phyloP scores from a whole-genome alignment of 164 flowering plant species.

The Saururus chinensis region DNA sequence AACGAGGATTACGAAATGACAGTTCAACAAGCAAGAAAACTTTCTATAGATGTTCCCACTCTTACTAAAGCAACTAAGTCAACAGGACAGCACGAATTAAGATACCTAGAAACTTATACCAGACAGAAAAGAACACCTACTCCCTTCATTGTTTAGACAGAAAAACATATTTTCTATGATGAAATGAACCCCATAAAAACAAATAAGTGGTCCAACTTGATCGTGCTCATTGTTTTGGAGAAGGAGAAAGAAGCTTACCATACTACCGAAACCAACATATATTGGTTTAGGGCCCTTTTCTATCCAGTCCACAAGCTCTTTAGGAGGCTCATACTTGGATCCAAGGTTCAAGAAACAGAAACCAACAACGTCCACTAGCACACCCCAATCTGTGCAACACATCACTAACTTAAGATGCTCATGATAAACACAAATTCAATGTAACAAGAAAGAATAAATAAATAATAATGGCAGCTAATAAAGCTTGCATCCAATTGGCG shows the following conservation, averaged over 20 bases:
- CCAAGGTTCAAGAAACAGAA: constrained; percentile 85
- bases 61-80: too few relatives aligned
- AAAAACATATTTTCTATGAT: too few relatives aligned
- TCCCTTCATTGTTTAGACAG: neutral
- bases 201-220: neutral
- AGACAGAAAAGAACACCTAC: too few relatives aligned
- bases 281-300: constrained; percentile 59
- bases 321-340: constrained; percentile 56
- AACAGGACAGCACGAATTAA: too few relatives aligned
- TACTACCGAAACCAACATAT: constrained; percentile 96
- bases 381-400: constrained; percentile 74
- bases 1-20: too few relatives aligned
- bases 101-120: too few relatives aligned
- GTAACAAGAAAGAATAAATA: neutral
- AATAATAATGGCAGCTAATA: neutral
- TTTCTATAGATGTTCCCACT: too few relatives aligned
- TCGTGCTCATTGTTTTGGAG: neutral
- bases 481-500: too few relatives aligned
- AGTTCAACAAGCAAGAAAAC: too few relatives aligned
- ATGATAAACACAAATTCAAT: neutral
- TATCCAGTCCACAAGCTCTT: constrained; percentile 57
- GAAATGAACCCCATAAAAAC: neutral
- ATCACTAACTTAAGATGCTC: neutral
- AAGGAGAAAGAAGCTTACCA: constrained; percentile 45
- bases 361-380: constrained; percentile 85